phyloP scores from a whole-genome alignment of 768 basidiomycete species.

The Tricholoma terreum region DNA sequence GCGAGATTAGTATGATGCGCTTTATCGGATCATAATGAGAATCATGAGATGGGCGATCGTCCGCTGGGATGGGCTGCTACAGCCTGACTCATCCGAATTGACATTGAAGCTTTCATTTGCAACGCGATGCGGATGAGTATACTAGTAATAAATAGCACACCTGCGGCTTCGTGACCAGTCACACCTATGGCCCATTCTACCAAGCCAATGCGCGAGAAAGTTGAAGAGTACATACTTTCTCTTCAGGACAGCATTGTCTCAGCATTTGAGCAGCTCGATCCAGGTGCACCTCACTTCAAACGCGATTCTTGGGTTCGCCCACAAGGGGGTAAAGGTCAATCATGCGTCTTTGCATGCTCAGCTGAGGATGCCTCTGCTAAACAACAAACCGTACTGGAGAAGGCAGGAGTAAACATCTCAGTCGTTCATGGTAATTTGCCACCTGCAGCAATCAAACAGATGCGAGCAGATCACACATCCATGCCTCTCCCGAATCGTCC shows the following conservation, averaged over 20 bases:
- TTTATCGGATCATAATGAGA: too few species aligned
- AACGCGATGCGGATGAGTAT: too few species aligned
- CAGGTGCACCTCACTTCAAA: conserved; percentile 66
- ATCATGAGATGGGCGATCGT: too few species aligned
- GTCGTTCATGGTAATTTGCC: conserved; percentile 87
- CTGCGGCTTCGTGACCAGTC: not conserved
- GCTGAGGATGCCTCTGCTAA: conserved; percentile 29
- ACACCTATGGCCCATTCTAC: conserved; percentile 14
- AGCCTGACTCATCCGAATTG: too few species aligned
- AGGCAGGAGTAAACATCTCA: conserved; percentile 94
- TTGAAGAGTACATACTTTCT: conserved; percentile 69
- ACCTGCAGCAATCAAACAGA: conserved; percentile 87
- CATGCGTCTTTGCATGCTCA: conserved; percentile 72
- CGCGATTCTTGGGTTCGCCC: conserved; percentile 77
- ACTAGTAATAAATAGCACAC: too few species aligned
- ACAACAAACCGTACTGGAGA: conserved; percentile 69
- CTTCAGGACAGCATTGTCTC: conserved; percentile 81
- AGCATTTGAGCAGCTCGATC: conserved; percentile 77
- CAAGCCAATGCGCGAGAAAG: conserved; percentile 67
- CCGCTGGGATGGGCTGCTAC: too few species aligned
- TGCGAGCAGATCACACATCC: conserved; percentile 87
- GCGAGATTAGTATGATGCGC: too few species aligned
- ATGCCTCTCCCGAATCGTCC: conserved; percentile 63
- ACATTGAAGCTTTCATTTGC: too few species aligned
- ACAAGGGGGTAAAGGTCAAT: conserved; percentile 73